Base-by-base conservation (phyloP, 495 filamentous ascomycete species). In the Astrothelium macrocarpum region DNA sequence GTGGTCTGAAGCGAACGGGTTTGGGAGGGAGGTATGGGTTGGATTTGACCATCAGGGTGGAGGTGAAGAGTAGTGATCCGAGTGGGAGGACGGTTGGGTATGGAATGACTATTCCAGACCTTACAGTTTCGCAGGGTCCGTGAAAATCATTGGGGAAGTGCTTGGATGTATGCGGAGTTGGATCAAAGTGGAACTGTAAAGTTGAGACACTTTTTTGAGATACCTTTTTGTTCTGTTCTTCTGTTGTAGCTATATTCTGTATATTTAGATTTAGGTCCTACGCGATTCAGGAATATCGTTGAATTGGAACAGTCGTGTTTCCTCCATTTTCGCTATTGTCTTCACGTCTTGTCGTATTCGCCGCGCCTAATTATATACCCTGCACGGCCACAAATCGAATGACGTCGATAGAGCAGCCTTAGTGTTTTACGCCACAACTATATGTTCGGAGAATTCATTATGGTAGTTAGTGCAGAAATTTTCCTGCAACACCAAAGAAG, bases 31-130 rank as follows among this genome's bases (percentile, higher is more conserved):
- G 53, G 16, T 67, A 68, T 63, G 75, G 75, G 1, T 63, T 77
- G 29, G 75, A 77, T 70, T 71, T 77, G 3, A 70, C 67, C 14
- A 63, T 76, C 4, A 62, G 71, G 23, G 73, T 77, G 2, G 75
- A 77, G 73, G 74, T 73, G 59, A 66, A 62, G 39, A 60, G 62
- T 11, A 67, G 62, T 43, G 73, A 77, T 68, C 23, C 18, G 4
- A 64, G 70, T 49, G 75, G 74, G 0, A 36, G 64, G 7, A 77
- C 75, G 59, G 67, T 73, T 59, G 75, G 75, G 23, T 77, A 77
- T 67, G 75, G 75, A 32, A 73, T 77, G 53, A 67, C 53, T 32
- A 66, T 77, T 34, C 74, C 75, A 32, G 75, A 66, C 45, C 62
- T 77, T 26, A 70, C 74, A 23, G 71, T 60, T 20, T n/a, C n/a